Conservation (phyloP, 768 basidiomycete genomes). For the Lyophyllum semitale region DNA sequence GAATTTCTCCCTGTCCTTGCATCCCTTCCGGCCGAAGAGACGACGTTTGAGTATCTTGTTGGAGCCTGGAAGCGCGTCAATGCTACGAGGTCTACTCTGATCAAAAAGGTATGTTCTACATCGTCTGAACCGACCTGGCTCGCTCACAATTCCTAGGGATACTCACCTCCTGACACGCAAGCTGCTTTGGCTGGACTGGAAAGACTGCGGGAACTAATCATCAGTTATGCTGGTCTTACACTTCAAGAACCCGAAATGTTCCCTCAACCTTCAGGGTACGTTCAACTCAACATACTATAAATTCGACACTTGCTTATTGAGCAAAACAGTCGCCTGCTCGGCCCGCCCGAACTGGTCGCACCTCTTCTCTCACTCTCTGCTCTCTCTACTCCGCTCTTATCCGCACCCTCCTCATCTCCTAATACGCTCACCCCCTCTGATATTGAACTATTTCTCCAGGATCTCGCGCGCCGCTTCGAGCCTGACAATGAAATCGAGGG, state of each 20-base stretch:
- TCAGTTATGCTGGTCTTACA: constrained; percentile 87
- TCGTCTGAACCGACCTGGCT: not conserved
- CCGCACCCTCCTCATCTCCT: constrained; percentile 44
- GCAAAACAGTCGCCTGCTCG: constrained; percentile 59
- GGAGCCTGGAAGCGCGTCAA: constrained; percentile 92
- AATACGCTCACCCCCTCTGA: constrained; percentile 65
- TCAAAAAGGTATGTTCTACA: constrained; percentile 57
- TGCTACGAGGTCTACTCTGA: constrained; percentile 46
- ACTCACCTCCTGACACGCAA: constrained; percentile 62
- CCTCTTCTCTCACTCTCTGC: constrained; percentile 78
- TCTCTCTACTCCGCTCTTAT: constrained; percentile 64
- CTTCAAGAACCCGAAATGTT: constrained; percentile 96
- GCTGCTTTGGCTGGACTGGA: constrained; percentile 67
- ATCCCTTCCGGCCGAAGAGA: constrained; percentile 75
- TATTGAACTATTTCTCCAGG: constrained; percentile 79
- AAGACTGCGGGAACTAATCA: constrained; percentile 76
- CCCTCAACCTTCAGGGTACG: constrained; percentile 79
- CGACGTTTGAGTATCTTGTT: constrained; percentile 86
- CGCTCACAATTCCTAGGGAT: constrained; percentile 39
- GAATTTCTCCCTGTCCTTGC: constrained; percentile 74
- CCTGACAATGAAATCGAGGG: constrained; percentile 76
- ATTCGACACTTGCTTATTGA: not conserved
- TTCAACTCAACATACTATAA: not conserved
- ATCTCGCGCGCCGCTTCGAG: constrained; percentile 80
- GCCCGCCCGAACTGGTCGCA: constrained; percentile 78